Conservation (phyloP, 352 stramenopile species). For the Globisporangium nagaii region DNA sequence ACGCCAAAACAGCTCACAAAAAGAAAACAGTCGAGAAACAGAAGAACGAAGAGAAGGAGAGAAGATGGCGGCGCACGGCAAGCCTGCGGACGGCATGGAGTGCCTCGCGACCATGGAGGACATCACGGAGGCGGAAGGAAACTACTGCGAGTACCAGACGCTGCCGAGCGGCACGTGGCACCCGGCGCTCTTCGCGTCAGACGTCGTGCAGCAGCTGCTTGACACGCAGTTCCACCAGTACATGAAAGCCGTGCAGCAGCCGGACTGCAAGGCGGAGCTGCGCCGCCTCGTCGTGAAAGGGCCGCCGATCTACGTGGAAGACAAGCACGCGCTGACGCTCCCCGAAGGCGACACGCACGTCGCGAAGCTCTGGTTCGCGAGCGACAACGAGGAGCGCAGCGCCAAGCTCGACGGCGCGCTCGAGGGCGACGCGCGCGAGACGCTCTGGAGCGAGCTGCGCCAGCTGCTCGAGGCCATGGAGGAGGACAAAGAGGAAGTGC, state of each 20-base stretch:
- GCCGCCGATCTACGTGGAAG: slow-evolving; percentile 89
- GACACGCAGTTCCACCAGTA: slow-evolving; percentile 90
- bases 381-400: slow-evolving; percentile 71
- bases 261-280: slow-evolving; percentile 93
- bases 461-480: slow-evolving; percentile 74
- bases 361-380: slow-evolving; percentile 85
- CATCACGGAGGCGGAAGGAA: slow-evolving; percentile 87
- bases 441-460: slow-evolving; percentile 64
- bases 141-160: slow-evolving; percentile 92
- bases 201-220: slow-evolving; percentile 82
- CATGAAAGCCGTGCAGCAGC: slow-evolving; percentile 90
- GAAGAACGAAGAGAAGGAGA: neutral
- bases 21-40: neutral
- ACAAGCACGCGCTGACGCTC: slow-evolving; percentile 89
- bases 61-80: slow-evolving; percentile 53
- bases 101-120: slow-evolving; percentile 94
- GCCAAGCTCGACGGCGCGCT: slow-evolving; percentile 87
- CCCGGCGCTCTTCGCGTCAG: slow-evolving; percentile 63
- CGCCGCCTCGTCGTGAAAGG: slow-evolving; percentile 87
- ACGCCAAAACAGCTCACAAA: neutral
- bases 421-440: slow-evolving; percentile 80
- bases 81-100: slow-evolving; percentile 81
- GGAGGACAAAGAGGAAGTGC: slow-evolving; percentile 71
- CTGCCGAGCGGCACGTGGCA: slow-evolving; percentile 87
- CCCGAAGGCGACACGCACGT: slow-evolving; percentile 89